phyloP scores from a whole-genome alignment of 2,329 filamentous ascomycete genomes.

The Zelopaecilomyces penicillatus region DNA sequence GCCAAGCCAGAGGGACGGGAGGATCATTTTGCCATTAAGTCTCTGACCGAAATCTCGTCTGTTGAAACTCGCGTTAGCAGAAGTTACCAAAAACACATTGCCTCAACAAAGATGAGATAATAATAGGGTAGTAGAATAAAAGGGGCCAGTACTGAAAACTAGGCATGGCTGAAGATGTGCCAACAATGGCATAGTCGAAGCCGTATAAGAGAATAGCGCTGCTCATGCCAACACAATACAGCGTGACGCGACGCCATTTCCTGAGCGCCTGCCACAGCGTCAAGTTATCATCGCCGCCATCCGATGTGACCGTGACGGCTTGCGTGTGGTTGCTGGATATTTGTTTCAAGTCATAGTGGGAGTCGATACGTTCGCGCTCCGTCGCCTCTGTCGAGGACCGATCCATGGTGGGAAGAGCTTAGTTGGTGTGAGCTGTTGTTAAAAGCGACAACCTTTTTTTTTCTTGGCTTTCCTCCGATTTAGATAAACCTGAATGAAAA shows the following conservation, averaged over 20 bases:
- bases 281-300: neutral
- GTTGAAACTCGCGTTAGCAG: neutral
- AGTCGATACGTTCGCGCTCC: no score
- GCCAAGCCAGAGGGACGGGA: conserved; percentile 35
- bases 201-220: conserved; percentile 20
- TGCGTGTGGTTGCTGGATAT: neutral
- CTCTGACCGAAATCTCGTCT: conserved; percentile 26
- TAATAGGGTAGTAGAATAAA: neutral
- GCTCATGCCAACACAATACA: conserved; percentile 17
- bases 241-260: conserved; percentile 16
- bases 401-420: no score
- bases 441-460: no score
- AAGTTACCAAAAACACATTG: neutral
- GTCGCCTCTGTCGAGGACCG: no score
- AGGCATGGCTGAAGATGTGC: conserved; percentile 23
- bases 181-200: conserved; percentile 22
- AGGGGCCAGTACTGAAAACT: conserved; percentile 16
- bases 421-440: no score
- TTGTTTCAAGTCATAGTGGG: no score
- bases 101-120: no score
- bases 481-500: no score
- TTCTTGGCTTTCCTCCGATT: no score
- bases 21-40: conserved; percentile 23
- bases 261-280: conserved; percentile 15
- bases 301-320: neutral